These are phyloP conservation scores for Penicillium sp. DNA, from an alignment of 2,329 filamentous ascomycete species.

Conservation along the genomic window DNA sequence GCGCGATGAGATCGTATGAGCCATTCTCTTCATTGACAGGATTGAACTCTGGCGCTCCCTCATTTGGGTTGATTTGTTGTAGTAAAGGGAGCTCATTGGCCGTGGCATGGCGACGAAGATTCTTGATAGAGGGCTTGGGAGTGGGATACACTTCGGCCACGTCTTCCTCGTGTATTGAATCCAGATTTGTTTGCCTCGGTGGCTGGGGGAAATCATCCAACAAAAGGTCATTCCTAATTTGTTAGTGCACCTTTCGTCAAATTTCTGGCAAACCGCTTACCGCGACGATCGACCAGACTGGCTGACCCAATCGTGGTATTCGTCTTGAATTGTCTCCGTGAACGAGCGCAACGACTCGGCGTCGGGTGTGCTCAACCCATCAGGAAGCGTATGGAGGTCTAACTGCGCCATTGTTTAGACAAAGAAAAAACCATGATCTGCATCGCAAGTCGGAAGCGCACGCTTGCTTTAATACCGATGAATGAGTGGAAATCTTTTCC, in stretches of 20 bases:
- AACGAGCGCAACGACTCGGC: slow-evolving; percentile 22
- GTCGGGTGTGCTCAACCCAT: slow-evolving; percentile 15
- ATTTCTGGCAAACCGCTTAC: not conserved
- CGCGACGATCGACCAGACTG: slow-evolving; percentile 18
- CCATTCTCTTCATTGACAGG: slow-evolving; percentile 33
- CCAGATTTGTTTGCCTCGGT: slow-evolving; percentile 16
- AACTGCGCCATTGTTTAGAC: slow-evolving; percentile 8
- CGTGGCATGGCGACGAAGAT: slow-evolving; percentile 27
- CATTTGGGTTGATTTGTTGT: slow-evolving; percentile 28
- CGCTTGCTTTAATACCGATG: slow-evolving; percentile 14
- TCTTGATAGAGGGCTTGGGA: slow-evolving; percentile 27
- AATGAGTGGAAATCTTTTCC: not conserved
- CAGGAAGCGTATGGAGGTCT: slow-evolving; percentile 12
- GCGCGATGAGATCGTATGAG: slow-evolving; percentile 39
- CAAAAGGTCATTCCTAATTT: slow-evolving; percentile 18
- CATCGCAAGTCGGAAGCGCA: not conserved
- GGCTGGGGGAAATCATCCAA: slow-evolving; percentile 27
- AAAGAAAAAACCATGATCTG: not conserved
- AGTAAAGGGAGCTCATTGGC: slow-evolving; percentile 31
- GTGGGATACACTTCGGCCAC: slow-evolving; percentile 13
- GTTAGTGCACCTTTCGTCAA: not conserved
- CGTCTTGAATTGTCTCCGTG: slow-evolving; percentile 16
- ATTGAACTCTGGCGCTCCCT: slow-evolving; percentile 28
- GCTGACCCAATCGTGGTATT: slow-evolving; percentile 25
- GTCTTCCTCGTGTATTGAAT: slow-evolving; percentile 18